A percentile compares a stretch with the other conserved stretches of the same genome.
phyloP scores from a whole-genome alignment of 2,329 filamentous ascomycete genomes.

The Arthrobotrys musiformis region DNA sequence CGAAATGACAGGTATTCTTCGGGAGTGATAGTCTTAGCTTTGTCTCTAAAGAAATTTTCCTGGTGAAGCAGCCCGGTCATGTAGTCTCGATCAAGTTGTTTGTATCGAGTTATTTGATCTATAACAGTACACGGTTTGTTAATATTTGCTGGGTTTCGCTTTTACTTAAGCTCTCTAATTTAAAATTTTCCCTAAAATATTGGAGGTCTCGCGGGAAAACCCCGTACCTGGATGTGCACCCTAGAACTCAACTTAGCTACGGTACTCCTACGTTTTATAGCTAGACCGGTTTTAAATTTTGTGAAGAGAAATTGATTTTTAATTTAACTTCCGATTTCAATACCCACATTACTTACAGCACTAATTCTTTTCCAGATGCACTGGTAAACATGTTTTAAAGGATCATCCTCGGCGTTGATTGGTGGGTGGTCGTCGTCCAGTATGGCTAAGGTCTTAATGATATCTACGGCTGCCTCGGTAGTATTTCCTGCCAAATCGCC shows the following conservation, averaged over 20 bases:
- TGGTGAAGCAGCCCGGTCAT: constrained; percentile 8
- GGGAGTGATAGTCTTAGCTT: not conserved
- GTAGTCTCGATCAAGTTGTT: not conserved
- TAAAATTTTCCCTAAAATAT: too few species aligned
- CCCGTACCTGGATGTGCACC: not conserved
- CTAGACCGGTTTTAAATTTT: too few species aligned
- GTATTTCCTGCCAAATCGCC: constrained; percentile 59
- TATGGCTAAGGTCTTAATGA: constrained; percentile 57
- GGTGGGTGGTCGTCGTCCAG: constrained; percentile 58
- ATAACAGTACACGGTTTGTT: constrained; percentile 1
- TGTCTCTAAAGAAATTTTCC: not conserved
- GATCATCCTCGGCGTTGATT: constrained; percentile 56
- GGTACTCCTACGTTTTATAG: too few species aligned
- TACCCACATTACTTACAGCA: constrained; percentile 42
- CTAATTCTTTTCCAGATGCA: constrained; percentile 59
- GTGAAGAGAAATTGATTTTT: too few species aligned
- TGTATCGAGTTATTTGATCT: constrained; percentile 3
- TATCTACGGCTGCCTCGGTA: constrained; percentile 57
- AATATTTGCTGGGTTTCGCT: not conserved
- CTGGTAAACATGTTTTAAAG: constrained; percentile 60
- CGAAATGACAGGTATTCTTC: not conserved
- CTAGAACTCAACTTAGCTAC: not conserved
- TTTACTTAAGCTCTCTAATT: too few species aligned
- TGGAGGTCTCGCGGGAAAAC: too few species aligned
- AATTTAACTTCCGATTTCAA: too few species aligned